These are phyloP conservation scores for Gracilaria domingensis DNA, from an alignment of 23 red algal genomes.

Conservation along the genomic window DNA sequence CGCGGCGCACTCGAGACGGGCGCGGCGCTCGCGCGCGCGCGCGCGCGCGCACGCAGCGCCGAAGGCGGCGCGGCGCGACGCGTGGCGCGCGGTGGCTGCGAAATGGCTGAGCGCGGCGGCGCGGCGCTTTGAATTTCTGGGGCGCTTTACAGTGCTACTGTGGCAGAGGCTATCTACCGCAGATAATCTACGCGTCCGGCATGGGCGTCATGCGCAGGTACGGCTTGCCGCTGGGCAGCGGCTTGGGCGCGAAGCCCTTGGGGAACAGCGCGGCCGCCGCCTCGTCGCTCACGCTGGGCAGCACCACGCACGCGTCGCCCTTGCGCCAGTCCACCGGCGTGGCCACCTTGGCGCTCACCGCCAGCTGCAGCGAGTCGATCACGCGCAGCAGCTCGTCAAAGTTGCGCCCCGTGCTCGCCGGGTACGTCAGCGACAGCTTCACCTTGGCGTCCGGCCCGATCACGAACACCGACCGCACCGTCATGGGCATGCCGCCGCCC, in stretches of 20 bases:
- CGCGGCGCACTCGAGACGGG: not conserved
- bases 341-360: constrained; percentile 55
- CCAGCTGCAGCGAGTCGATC: constrained; percentile 81
- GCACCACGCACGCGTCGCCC: constrained; percentile 73
- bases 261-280: constrained; percentile 68
- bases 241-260: constrained; percentile 41
- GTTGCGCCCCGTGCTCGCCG: constrained; percentile 76
- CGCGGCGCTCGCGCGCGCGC: not conserved
- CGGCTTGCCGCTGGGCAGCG: constrained; percentile 56
- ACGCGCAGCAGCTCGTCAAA: constrained; percentile 89
- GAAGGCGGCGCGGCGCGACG: not conserved
- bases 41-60: not conserved
- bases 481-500: constrained; percentile 55
- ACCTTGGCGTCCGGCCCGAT: constrained; percentile 72
- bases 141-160: no score
- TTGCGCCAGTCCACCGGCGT: constrained; percentile 87
- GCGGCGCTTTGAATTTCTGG: constrained; percentile 45
- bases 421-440: constrained; percentile 80
- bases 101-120: constrained; percentile 21
- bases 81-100: constrained; percentile 9
- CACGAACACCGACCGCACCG: constrained; percentile 86
- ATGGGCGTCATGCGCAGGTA: constrained; percentile 71
- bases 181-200: constrained; percentile 42
- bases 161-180: no score
- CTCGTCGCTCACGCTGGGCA: constrained; percentile 69